Evolutionary conservation across 352 stramenopile species (phyloP), one percentile per base, ranked within the genome.

Genomic region (Phytophthora meadii): DNA sequence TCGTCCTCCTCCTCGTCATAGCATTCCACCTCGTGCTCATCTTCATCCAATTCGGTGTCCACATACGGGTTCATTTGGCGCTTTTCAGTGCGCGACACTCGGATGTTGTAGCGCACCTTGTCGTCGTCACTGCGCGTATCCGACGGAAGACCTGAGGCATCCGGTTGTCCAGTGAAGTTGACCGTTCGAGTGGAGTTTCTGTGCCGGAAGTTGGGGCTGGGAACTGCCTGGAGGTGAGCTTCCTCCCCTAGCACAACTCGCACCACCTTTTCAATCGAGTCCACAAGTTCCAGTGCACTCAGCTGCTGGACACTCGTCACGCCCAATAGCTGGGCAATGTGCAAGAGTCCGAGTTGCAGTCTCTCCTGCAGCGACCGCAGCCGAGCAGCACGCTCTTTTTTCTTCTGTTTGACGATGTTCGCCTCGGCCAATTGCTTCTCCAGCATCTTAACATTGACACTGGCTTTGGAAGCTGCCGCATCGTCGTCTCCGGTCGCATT

Each of bases 221-320:
- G 68, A 2, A 53, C 54, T 14, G 74, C 77, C 69, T 83, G 81
- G 42, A 90, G 22, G 25, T 89, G 82, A 25, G 75, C 79, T 70
- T 94, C 87, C 36, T 94, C 87, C n/a, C 84, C 87, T 25, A 93
- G 57, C 14, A 88, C 77, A 34, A 89, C 61, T 6, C 87, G 85
- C 56, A 95, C 87, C 36, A 84, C 82, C 57, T 92, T 87, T 59
- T 95, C 87, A 24, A 93, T 84, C 6, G 84, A 67, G 44, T 94
- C 84, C 2, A 79, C 77, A 1, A 95, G 67, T 52, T 87, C 81
- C 17, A 85, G 64, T n/a, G 84, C 76, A 34, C 85, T 83, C 51
- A 88, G 75, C 30, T 82, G 72, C n/a, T 72, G 61, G 4, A 68
- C 44, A 22, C 58, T 61, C 2, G 63, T 53, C 15, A 91, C 77